A percentile compares a stretch with the other conserved stretches of the same genome.
Conservation (phyloP, 2,329 filamentous ascomycete genomes). For the Cladorrhinum sp. region DNA sequence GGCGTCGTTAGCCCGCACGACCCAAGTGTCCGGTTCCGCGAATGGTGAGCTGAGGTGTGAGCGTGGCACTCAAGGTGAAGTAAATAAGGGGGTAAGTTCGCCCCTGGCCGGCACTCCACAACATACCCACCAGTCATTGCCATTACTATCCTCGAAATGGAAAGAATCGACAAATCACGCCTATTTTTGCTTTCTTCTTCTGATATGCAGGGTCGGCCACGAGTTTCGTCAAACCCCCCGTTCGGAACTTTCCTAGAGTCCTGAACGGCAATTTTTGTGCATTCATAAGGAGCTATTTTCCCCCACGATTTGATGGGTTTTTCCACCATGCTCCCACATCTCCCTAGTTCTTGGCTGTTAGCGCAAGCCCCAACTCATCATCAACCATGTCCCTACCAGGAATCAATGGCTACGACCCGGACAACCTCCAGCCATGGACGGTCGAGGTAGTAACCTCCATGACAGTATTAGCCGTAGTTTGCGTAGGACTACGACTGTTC, state of each 20-base stretch:
- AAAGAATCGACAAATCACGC: neutral
- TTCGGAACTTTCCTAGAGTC: neutral
- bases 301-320: neutral
- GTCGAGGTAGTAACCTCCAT: slow-evolving; percentile 40
- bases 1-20: too few relatives aligned
- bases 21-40: too few relatives aligned
- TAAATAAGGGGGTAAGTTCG: neutral
- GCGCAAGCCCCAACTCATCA: neutral
- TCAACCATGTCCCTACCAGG: slow-evolving; percentile 24
- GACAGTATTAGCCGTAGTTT: slow-evolving; percentile 39
- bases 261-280: neutral
- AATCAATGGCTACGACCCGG: slow-evolving; percentile 33
- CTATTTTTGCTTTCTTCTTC: neutral
- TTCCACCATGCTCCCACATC: neutral
- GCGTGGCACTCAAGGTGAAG: too few relatives aligned
- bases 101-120: neutral
- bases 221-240: neutral
- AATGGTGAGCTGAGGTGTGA: too few relatives aligned
- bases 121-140: neutral
- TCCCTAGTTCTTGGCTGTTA: neutral
- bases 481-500: slow-evolving; percentile 40
- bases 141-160: neutral
- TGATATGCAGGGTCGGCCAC: neutral
- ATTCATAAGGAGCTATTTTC: neutral
- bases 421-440: slow-evolving; percentile 43